Evolutionary conservation across 2,329 filamentous ascomycete genomes (phyloP).

Genomic region (Aspergillus tanneri): DNA sequence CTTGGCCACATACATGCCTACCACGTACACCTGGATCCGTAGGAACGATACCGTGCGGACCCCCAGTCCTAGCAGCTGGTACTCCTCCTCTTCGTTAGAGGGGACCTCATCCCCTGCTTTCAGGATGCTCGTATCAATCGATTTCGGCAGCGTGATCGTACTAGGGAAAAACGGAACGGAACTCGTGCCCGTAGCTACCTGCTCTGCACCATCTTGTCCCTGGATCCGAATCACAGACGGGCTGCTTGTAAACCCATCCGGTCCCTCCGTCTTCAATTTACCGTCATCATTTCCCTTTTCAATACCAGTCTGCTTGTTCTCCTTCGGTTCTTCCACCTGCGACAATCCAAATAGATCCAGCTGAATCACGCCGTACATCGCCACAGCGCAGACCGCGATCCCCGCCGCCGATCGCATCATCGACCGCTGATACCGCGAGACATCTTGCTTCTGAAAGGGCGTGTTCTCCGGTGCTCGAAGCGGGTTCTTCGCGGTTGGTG

Average conservation of each 20-base stretch:
- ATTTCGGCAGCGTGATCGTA: slow-evolving; percentile 62
- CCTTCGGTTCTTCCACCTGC: slow-evolving; percentile 16
- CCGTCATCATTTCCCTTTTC: slow-evolving; percentile 17
- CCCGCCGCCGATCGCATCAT: slow-evolving; percentile 38
- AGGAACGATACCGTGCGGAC: slow-evolving; percentile 88
- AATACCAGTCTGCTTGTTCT: slow-evolving; percentile 11
- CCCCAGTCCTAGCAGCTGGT: slow-evolving; percentile 84
- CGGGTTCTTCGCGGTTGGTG: slow-evolving; percentile 27
- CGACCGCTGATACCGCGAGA: slow-evolving; percentile 32
- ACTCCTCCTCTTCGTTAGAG: slow-evolving; percentile 59
- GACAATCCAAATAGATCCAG: slow-evolving; percentile 33
- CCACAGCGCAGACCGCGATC: slow-evolving; percentile 39
- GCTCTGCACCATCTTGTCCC: slow-evolving; percentile 63
- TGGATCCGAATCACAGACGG: slow-evolving; percentile 38
- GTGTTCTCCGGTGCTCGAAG: slow-evolving; percentile 27
- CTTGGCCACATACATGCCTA: slow-evolving; percentile 86
- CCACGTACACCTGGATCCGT: slow-evolving; percentile 87
- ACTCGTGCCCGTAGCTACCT: slow-evolving; percentile 77
- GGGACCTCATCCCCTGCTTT: slow-evolving; percentile 39
- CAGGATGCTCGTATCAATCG: slow-evolving; percentile 34
- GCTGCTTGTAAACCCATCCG: slow-evolving; percentile 36
- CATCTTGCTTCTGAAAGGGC: slow-evolving; percentile 22
- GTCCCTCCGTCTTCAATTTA: slow-evolving; percentile 44
- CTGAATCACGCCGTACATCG: slow-evolving; percentile 44
- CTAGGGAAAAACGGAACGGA: slow-evolving; percentile 78